Evolutionary conservation across 805 yeast genomes (phyloP), one percentile per base, ranked within the genome.

Genomic region (Metschnikowia drakensbergensis): DNA sequence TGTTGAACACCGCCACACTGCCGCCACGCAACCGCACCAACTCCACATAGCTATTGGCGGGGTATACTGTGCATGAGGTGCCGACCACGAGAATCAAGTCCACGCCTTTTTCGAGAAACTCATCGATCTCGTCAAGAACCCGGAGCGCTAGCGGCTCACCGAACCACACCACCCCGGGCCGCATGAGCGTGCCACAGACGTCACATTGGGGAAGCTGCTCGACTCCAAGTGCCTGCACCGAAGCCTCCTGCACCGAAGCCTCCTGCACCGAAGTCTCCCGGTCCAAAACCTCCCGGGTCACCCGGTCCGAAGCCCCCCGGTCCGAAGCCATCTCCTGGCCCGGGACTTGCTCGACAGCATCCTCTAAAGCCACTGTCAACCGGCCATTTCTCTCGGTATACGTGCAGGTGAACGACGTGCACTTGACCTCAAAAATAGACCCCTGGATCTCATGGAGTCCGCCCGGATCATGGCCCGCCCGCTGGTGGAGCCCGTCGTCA

Each of bases 101-200:
- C 23, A 87, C 83, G 1, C 61, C 69, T 8, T 69, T 59, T 54
- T 80, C 76, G 5, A 88, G 74, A 57, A 86, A 89, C 38, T 78
- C 80, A 66, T 89, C 96, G 4, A 88, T 88, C 37, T 68, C 68
- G 51, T 82, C 83, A 49, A 90, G 77, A 9, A 75, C 76, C 42
- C 67, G 67, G 47, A 87, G 64, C 0, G 96, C 88, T 39, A 90
- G 68, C 11, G 89, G 76, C 65, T 90, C 97, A n/a, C 97, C 97
- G 66, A 86, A 88, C 97, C 96, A 90, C 5, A 89, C 91, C 3
- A 90, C 95, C 0, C 94, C 96, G 0, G 97, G 97, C 23, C 97
- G 72, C 49, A 90, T 66, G 9, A 86, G 61, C 32, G 64, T 55
- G n/a, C 70, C 61, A 61, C 97, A 90, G 8, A 67, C 68, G 0